Conservation (phyloP, 2,329 filamentous ascomycete species). For the Cytospora schulzeri region DNA sequence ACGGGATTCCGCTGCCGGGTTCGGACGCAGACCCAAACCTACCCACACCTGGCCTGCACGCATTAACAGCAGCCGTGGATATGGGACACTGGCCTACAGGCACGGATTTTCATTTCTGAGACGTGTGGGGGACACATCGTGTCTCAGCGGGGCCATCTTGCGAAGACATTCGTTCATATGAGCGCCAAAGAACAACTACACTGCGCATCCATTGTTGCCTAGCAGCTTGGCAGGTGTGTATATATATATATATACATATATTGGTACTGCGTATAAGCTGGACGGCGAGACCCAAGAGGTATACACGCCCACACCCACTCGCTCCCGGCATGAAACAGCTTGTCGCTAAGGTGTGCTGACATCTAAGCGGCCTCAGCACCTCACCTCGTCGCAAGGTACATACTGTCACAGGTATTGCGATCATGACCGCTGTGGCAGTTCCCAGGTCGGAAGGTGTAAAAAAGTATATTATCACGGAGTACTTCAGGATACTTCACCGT, state of each 20-base stretch:
- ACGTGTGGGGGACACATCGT: not conserved
- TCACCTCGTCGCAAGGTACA: not conserved
- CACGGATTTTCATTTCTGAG: not conserved
- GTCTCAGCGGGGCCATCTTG: not conserved
- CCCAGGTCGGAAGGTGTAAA: not conserved
- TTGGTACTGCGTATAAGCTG: not conserved
- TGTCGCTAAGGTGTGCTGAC: not conserved
- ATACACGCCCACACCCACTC: no score
- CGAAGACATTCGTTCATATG: not conserved
- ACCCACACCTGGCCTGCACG: not conserved
- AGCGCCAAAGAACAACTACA: no score
- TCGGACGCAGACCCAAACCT: not conserved
- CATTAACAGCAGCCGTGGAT: not conserved
- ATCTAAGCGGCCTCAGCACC: not conserved
- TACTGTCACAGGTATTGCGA: not conserved
- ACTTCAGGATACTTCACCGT: not conserved
- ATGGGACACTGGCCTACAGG: not conserved
- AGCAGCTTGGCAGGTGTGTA: not conserved
- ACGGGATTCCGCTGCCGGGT: constrained; percentile 5
- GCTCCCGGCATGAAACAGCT: not conserved
- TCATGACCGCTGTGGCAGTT: not conserved
- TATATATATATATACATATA: not conserved
- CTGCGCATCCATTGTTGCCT: not conserved
- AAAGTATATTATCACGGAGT: not conserved
- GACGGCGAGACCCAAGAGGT: not conserved